Evolutionary conservation across 2,329 filamentous ascomycete genomes (phyloP).

Genomic region (Colletotrichum ledebouriae): DNA sequence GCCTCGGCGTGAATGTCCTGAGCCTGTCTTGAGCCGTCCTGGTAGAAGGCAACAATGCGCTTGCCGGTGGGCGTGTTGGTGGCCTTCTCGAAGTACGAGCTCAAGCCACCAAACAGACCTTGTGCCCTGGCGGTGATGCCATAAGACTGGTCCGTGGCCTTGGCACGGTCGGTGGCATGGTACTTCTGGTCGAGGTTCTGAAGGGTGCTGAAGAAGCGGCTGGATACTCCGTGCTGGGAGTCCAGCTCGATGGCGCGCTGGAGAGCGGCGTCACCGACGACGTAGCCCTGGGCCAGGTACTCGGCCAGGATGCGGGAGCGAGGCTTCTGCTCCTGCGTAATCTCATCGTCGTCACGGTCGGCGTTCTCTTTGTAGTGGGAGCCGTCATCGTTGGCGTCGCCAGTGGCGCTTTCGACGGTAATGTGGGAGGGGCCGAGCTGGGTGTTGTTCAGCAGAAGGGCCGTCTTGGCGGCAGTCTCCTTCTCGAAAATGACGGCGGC

Average conservation of each 20-base stretch:
- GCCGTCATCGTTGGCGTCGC: constrained; percentile 72
- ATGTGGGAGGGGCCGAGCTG: constrained; percentile 92
- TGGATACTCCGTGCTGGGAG: constrained; percentile 87
- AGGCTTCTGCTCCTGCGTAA: constrained; percentile 97
- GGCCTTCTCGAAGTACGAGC: constrained; percentile 96
- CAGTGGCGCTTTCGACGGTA: constrained; percentile 75
- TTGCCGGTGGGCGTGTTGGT: constrained; percentile 87
- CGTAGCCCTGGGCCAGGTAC: constrained; percentile 96
- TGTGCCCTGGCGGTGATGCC: constrained; percentile 81
- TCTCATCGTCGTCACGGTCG: constrained; percentile 74
- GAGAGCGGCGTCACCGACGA: constrained; percentile 80
- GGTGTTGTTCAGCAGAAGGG: constrained; percentile 96
- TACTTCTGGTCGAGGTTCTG: constrained; percentile 85
- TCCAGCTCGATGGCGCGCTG: constrained; percentile 89
- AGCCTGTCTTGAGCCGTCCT: constrained; percentile 86
- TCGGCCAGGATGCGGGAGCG: constrained; percentile 93
- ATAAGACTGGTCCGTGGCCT: constrained; percentile 86
- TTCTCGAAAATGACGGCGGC: constrained; percentile 98
- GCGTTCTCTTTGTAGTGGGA: constrained; percentile 67
- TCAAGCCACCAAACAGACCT: constrained; percentile 73
- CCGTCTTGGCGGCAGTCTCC: constrained; percentile 95
- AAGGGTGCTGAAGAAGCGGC: constrained; percentile 82
- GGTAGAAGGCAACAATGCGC: constrained; percentile 90
- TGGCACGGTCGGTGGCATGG: constrained; percentile 88
- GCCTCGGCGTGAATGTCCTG: constrained; percentile 95